Base-by-base conservation (phyloP, 352 stramenopile genomes). In the Phytophthora ramorum region DNA sequence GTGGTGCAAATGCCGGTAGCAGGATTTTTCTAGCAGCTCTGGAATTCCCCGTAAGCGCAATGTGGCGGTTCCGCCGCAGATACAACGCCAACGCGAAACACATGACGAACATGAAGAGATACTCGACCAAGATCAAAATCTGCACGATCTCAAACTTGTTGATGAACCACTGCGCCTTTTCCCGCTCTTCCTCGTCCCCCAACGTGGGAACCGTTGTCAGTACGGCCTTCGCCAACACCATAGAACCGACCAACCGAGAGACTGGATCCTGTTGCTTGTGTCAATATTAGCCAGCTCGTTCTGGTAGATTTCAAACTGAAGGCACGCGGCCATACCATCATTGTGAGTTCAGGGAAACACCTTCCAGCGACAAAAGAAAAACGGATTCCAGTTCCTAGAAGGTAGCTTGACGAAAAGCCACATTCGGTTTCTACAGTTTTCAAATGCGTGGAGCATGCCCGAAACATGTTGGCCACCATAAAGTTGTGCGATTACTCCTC, bases 1-100 rank as follows among this genome's bases (percentile, higher is more conserved):
- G 58, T 0, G 84, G 84, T 63, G 90, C 84, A 54, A 90, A 93
- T 7, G 82, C 81, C 9, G 84, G 84, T 28, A 91, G 43, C 24
- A 91, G 71, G 41, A 92, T 59, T 59, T 92, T 92, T 38, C 81
- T 68, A 3, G 81, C 69, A 10, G 83, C 83, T 0, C 63, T 66
- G 0, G 67, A 57, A 47, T 93, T 71, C 7, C 85, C 80, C 24
- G 64, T 71, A 26, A 85, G 60, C 9, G 83, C 85, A 3, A 83
- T 66, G 26, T 79, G 61, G 12, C 85, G 81, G 51, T 89, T 90
- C 52, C 73, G 69, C 2, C 85, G 73, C 38, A 93, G 63, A 62
- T 91, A 93, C 5, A 41, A n/a, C 24, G 90, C 66, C 6, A 91
- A 63, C 22, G 66, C 43, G 32, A 79, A 38, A 45, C 62, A 79